Evolutionary conservation across 768 basidiomycete species (phyloP).

Genomic region (Infundibulicybe gibba): DNA sequence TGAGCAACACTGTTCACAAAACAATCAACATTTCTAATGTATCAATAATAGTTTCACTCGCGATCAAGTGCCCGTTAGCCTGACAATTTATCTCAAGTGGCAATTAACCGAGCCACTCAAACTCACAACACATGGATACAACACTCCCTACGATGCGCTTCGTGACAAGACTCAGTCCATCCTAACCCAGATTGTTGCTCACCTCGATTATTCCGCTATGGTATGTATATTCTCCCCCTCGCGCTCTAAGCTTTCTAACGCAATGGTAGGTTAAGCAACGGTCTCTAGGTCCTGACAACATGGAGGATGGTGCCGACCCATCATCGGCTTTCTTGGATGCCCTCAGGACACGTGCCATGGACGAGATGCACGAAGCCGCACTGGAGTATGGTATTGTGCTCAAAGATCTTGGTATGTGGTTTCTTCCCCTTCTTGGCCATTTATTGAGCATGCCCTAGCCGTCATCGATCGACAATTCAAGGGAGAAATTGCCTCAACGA

Average conservation of each 20-base stretch:
- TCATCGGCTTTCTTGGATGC: conserved; percentile 82
- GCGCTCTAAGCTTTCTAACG: background rate
- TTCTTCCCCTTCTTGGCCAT: background rate
- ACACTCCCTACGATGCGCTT: conserved; percentile 77
- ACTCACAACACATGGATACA: conserved; percentile 81
- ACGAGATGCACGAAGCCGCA: conserved; percentile 79
- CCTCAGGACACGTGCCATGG: conserved; percentile 78
- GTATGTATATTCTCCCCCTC: conserved; percentile 11
- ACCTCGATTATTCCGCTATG: conserved; percentile 53
- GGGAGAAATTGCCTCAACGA: conserved; percentile 80
- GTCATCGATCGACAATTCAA: conserved; percentile 89
- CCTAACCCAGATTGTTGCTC: conserved; percentile 81
- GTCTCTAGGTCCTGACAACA: conserved; percentile 69
- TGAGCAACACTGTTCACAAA: conserved; percentile 25
- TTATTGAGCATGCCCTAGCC: conserved; percentile 32
- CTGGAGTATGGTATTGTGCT: conserved; percentile 81
- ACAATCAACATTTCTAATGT: background rate
- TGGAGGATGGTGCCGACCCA: conserved; percentile 66
- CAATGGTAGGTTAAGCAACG: conserved; percentile 66
- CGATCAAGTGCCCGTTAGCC: conserved; percentile 81
- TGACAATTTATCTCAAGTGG: conserved; percentile 86
- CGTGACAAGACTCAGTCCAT: conserved; percentile 85
- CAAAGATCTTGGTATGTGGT: conserved; percentile 65
- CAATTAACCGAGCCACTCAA: conserved; percentile 47
- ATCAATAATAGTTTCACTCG: conserved; percentile 60